These are phyloP conservation scores for Periconia macrospinosa DNA, from an alignment of 2,329 filamentous ascomycete genomes.

Conservation along the genomic window DNA sequence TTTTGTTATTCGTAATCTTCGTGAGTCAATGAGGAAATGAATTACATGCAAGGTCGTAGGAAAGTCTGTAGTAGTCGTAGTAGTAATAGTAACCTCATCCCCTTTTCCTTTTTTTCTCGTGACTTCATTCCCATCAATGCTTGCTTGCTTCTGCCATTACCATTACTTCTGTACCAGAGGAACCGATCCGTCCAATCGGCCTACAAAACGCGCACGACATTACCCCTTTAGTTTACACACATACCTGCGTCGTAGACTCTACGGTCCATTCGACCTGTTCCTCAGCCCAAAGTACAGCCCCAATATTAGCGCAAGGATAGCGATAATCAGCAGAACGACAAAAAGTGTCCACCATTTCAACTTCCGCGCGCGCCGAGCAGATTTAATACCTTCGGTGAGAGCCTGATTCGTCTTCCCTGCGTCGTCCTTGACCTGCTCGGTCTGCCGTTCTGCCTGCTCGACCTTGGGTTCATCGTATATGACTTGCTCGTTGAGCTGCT, in stretches of 20 bases:
- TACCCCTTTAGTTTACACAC: background rate
- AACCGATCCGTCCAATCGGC: no score
- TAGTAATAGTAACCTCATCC: no score
- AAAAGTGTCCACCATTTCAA: constrained; percentile 81
- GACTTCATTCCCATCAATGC: no score
- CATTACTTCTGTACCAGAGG: no score
- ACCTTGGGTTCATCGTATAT: constrained; percentile 71
- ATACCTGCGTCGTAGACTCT: no score
- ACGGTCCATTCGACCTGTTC: constrained; percentile 16
- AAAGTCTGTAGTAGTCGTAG: no score
- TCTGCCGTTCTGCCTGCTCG: constrained; percentile 64
- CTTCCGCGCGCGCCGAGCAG: constrained; percentile 68
- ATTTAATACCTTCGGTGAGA: constrained; percentile 68
- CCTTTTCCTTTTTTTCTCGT: no score
- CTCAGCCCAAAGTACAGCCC: constrained; percentile 52
- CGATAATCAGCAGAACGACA: constrained; percentile 53
- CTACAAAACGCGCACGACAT: no score
- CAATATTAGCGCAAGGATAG: constrained; percentile 53
- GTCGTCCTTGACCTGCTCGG: constrained; percentile 66
- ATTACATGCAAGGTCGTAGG: no score
- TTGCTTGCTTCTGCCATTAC: no score
- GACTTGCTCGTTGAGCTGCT: constrained; percentile 73
- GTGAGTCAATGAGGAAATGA: no score
- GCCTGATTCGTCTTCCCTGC: constrained; percentile 71
- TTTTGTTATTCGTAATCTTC: no score